Conservation (phyloP, 768 basidiomycete species). For the Rhizopogon vesiculosus region DNA sequence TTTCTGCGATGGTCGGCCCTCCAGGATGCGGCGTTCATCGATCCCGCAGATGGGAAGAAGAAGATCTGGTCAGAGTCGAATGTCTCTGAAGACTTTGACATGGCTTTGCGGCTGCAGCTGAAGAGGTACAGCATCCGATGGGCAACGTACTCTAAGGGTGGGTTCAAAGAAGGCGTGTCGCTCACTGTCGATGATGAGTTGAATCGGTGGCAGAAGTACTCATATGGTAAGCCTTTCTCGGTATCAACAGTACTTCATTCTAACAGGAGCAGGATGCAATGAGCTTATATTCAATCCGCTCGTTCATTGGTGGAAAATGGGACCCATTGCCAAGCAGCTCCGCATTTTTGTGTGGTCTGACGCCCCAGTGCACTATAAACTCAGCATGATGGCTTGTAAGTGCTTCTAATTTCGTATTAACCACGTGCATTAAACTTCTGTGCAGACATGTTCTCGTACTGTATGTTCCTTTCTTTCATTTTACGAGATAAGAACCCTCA, state of each 20-base stretch:
- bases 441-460: constrained; percentile 44
- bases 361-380: constrained; percentile 73
- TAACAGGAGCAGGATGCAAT: constrained; percentile 45
- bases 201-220: constrained; percentile 84
- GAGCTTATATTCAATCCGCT: constrained; percentile 82
- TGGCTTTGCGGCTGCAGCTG: constrained; percentile 40
- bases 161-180: constrained; percentile 85
- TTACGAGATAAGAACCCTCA: background rate
- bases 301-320: constrained; percentile 65
- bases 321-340: constrained; percentile 76
- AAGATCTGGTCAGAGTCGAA: constrained; percentile 57
- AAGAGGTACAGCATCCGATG: constrained; percentile 35
- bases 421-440: background rate
- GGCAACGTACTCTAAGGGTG: constrained; percentile 80
- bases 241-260: constrained; percentile 10
- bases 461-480: constrained; percentile 13
- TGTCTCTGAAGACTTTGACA: constrained; percentile 61
- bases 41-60: constrained; percentile 44
- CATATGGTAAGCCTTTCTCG: constrained; percentile 55
- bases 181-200: constrained; percentile 83
- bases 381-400: constrained; percentile 73
- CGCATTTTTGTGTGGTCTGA: constrained; percentile 64
- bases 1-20: constrained; percentile 55
- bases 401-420: background rate
- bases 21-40: constrained; percentile 49